phyloP scores from a whole-genome alignment of 2,329 filamentous ascomycete species.

The Dactylellina drechsleri region DNA sequence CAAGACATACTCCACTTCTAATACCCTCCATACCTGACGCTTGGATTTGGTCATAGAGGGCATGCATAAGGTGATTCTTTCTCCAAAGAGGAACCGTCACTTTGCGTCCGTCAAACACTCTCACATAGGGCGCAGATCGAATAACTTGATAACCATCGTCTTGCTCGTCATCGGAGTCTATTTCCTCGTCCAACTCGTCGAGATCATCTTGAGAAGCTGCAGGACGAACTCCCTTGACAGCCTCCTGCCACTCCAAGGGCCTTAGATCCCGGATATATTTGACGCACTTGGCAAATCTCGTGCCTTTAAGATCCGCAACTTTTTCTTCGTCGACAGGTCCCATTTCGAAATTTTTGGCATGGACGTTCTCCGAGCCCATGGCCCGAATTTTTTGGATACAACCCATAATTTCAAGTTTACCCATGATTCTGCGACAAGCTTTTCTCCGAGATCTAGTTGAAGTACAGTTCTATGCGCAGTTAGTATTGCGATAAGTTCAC shows the following conservation, averaged over 20 bases:
- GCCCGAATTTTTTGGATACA: slow-evolving; percentile 50
- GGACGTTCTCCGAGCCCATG: slow-evolving; percentile 33
- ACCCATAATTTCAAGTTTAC: slow-evolving; percentile 36
- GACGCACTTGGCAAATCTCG: slow-evolving; percentile 46
- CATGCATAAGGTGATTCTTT: slow-evolving; percentile 46
- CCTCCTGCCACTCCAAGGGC: slow-evolving; percentile 45
- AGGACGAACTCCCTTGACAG: slow-evolving; percentile 40
- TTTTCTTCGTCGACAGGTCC: slow-evolving; percentile 47
- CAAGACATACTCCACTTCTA: slow-evolving; percentile 41
- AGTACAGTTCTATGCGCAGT: slow-evolving; percentile 36
- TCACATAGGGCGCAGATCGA: slow-evolving; percentile 18
- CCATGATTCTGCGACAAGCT: slow-evolving; percentile 42
- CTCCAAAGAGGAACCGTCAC: slow-evolving; percentile 45
- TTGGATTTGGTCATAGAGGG: slow-evolving; percentile 42
- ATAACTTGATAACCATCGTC: slow-evolving; percentile 50
- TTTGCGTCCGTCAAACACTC: slow-evolving; percentile 26
- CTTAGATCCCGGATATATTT: slow-evolving; percentile 43
- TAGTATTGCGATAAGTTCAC: background rate
- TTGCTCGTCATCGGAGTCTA: slow-evolving; percentile 50
- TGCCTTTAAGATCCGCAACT: slow-evolving; percentile 32
- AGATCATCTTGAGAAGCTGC: slow-evolving; percentile 20
- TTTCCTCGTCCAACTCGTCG: slow-evolving; percentile 31
- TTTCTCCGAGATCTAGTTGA: slow-evolving; percentile 51
- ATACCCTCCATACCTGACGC: slow-evolving; percentile 44
- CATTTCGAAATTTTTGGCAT: slow-evolving; percentile 51